Evolutionary conservation across 352 stramenopile species (phyloP).

Genomic region (Peronospora farinosa): DNA sequence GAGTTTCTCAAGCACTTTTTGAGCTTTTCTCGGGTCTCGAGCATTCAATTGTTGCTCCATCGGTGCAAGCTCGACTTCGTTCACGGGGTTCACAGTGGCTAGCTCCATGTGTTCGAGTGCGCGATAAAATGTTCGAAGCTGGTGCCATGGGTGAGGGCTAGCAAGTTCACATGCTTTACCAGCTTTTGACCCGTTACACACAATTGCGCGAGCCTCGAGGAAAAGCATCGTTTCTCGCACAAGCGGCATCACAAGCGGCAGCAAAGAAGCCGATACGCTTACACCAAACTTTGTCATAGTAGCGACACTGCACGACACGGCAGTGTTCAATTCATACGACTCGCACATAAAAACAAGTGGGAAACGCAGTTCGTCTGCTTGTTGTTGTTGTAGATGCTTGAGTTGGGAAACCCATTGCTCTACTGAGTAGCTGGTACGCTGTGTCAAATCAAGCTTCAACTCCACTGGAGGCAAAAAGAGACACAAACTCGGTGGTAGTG

Average conservation of each 20-base stretch:
- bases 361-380: constrained; percentile 38
- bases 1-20: constrained; percentile 50
- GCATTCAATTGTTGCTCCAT: constrained; percentile 43
- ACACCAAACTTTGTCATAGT: constrained; percentile 24
- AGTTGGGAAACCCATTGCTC: constrained; percentile 46
- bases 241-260: constrained; percentile 53
- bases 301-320: constrained; percentile 19
- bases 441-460: constrained; percentile 23
- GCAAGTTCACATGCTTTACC: constrained; percentile 35
- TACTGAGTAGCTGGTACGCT: constrained; percentile 25
- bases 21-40: constrained; percentile 27
- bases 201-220: constrained; percentile 42
- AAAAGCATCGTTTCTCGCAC: constrained; percentile 65
- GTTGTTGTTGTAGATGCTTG: constrained; percentile 32
- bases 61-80: constrained; percentile 43
- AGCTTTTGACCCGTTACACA: constrained; percentile 32
- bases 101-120: constrained; percentile 51
- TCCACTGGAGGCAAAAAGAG: constrained; percentile 49
- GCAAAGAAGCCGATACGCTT: constrained; percentile 36
- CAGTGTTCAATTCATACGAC: constrained; percentile 21
- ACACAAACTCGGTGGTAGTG: constrained; percentile 51
- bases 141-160: constrained; percentile 39
- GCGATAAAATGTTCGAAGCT: constrained; percentile 50
- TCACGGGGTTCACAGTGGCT: constrained; percentile 45
- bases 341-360: constrained; percentile 62